Percentiles rank a stretch among this genome's conserved stretches.
phyloP scores from a whole-genome alignment of 257 asterid species.

The Petrea volubilis region DNA sequence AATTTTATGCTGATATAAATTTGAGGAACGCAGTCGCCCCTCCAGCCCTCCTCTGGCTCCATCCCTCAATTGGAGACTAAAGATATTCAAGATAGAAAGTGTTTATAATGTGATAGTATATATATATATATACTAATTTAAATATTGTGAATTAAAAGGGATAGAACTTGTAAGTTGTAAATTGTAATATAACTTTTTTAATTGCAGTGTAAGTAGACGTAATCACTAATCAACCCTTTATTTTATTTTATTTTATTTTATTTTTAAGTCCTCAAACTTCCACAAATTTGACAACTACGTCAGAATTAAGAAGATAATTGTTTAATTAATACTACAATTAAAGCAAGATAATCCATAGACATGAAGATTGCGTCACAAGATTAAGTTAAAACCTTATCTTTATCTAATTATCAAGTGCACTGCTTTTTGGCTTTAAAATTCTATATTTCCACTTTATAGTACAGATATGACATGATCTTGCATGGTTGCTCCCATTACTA shows the following conservation, averaged over 20 bases:
- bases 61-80: too few species aligned
- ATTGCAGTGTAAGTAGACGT: too few species aligned
- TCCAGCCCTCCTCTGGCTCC: too few species aligned
- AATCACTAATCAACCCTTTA: too few species aligned
- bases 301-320: not conserved
- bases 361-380: slow-evolving; percentile 13
- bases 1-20: too few species aligned
- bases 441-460: slow-evolving; percentile 1
- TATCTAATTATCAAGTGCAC: slow-evolving; percentile 2
- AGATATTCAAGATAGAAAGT: too few species aligned
- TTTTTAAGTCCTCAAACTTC: not conserved
- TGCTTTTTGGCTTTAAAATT: not conserved
- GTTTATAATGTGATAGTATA: too few species aligned
- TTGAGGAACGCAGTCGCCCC: too few species aligned
- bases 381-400: not conserved
- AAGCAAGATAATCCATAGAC: not conserved
- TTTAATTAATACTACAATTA: not conserved
- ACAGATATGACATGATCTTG: slow-evolving; percentile 1
- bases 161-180: too few species aligned
- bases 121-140: too few species aligned
- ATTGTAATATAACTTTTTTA: too few species aligned
- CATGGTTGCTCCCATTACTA: not conserved
- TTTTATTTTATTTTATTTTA: not conserved
- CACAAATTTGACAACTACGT: not conserved
- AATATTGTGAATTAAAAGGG: too few species aligned